Conservation (phyloP, 176 grass and related monocot genomes). For the Tuctoria greenei region DNA sequence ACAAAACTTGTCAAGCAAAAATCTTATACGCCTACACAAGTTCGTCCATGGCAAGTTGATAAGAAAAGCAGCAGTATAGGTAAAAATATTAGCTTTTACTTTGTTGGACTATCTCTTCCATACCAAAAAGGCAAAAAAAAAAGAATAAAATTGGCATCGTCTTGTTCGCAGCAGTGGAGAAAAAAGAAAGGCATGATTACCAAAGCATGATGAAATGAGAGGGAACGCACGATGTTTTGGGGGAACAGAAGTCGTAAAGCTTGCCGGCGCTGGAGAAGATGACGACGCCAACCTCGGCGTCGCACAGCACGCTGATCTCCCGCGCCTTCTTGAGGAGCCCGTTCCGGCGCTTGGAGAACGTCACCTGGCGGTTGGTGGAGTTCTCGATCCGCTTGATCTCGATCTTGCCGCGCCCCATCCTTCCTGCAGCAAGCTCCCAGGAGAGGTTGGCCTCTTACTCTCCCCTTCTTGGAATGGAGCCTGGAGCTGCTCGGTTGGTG, state of each 20-base stretch:
- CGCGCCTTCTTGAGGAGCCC: constrained; percentile 94
- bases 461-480: constrained; percentile 13
- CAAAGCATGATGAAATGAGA: not conserved
- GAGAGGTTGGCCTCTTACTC: constrained; percentile 23
- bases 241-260: constrained; percentile 88
- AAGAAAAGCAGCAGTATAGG: not conserved
- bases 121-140: not conserved
- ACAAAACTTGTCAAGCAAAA: constrained; percentile 14
- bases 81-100: not conserved
- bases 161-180: not conserved
- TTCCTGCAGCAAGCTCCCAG: constrained; percentile 5
- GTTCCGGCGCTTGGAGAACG: constrained; percentile 87
- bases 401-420: constrained; percentile 94
- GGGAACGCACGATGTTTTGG: constrained; percentile 54
- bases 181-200: not conserved
- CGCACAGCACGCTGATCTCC: constrained; percentile 94
- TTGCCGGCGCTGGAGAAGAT: constrained; percentile 96
- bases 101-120: not conserved
- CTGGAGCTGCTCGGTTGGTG: constrained; percentile 13
- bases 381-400: constrained; percentile 99
- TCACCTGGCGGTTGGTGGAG: constrained; percentile 85
- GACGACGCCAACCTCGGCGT: constrained; percentile 74
- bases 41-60: not conserved
- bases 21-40: constrained; percentile 4
- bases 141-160: not conserved